These are phyloP conservation scores for Amauroascus verrucosus DNA, from an alignment of 2,329 filamentous ascomycete genomes.

Conservation along the genomic window DNA sequence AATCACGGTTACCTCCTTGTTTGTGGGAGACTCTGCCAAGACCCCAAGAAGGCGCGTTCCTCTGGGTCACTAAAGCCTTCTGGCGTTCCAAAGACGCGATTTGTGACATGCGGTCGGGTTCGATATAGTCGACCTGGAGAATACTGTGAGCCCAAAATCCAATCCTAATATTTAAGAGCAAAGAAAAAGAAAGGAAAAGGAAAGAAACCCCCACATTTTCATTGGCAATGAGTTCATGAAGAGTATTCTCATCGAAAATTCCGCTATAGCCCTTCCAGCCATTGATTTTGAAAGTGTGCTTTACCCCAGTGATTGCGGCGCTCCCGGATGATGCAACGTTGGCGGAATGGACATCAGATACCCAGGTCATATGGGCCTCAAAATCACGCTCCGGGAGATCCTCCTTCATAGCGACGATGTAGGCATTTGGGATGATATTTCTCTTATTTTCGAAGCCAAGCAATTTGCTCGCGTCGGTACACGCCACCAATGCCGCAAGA, in stretches of 20 bases:
- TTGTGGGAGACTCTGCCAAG: slow-evolving; percentile 28
- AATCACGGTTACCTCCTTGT: slow-evolving; percentile 20
- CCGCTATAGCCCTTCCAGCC: slow-evolving; percentile 15
- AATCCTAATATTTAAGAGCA: too few species aligned
- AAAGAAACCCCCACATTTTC: neutral
- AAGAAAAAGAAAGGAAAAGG: neutral
- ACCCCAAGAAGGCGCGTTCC: slow-evolving; percentile 27
- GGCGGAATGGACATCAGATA: slow-evolving; percentile 3
- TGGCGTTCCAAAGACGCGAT: neutral
- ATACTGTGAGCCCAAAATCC: neutral
- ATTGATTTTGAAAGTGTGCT: slow-evolving; percentile 12
- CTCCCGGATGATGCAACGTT: neutral
- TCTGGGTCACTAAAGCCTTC: slow-evolving; percentile 15
- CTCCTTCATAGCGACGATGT: slow-evolving; percentile 12
- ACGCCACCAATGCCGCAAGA: slow-evolving; percentile 4
- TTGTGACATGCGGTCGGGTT: slow-evolving; percentile 6
- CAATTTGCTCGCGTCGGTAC: slow-evolving; percentile 4
- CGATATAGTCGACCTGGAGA: slow-evolving; percentile 13
- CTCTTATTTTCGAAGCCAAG: slow-evolving; percentile 6
- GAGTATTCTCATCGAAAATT: slow-evolving; percentile 14
- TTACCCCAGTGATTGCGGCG: slow-evolving; percentile 1
- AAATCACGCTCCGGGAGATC: slow-evolving; percentile 5
- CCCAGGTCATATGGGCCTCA: slow-evolving; percentile 9
- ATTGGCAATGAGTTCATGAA: slow-evolving; percentile 10
- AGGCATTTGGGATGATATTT: slow-evolving; percentile 11